phyloP scores from a whole-genome alignment of 2,329 filamentous ascomycete genomes.

The Neodidymelliopsis sp. region DNA sequence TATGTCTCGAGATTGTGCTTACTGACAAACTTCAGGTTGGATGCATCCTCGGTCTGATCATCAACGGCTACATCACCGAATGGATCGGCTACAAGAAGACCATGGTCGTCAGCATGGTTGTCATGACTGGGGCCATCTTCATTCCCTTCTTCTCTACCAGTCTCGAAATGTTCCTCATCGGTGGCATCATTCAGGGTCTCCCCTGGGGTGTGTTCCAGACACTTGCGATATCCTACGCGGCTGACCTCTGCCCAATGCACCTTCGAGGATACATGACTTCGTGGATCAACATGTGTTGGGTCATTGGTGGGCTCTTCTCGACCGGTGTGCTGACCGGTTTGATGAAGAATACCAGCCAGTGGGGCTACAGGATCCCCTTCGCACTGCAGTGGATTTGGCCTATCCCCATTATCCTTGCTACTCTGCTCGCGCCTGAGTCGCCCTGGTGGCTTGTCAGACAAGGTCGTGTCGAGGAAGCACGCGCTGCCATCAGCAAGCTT shows the following conservation, averaged over 20 bases:
- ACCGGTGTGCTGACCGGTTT: conserved; percentile 73
- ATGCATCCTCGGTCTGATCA: conserved; percentile 51
- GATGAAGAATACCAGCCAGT: conserved; percentile 68
- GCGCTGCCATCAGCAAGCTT: conserved; percentile 67
- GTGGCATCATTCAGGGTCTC: conserved; percentile 58
- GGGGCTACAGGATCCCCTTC: conserved; percentile 69
- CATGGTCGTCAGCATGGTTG: conserved; percentile 34
- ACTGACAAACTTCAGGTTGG: conserved; percentile 43
- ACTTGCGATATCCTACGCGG: conserved; percentile 33
- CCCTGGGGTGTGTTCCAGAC: conserved; percentile 54
- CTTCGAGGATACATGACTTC: conserved; percentile 64
- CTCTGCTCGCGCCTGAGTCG: conserved; percentile 72
- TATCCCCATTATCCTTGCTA: conserved; percentile 68
- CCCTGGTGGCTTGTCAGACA: conserved; percentile 54
- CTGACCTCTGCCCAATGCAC: conserved; percentile 69
- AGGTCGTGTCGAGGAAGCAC: conserved; percentile 69
- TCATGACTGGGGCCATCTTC: conserved; percentile 34
- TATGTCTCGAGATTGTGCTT: background rate
- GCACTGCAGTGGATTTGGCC: conserved; percentile 80
- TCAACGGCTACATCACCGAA: conserved; percentile 54
- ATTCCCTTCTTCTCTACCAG: conserved; percentile 37
- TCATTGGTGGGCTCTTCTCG: conserved; percentile 70
- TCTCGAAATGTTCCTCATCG: conserved; percentile 66
- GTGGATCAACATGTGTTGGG: conserved; percentile 77
- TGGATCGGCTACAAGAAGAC: conserved; percentile 48